Percentiles rank a stretch among this genome's conserved stretches.
These are phyloP conservation scores for Russula sp. DNA, from an alignment of 768 basidiomycete species.

Conservation along the genomic window DNA sequence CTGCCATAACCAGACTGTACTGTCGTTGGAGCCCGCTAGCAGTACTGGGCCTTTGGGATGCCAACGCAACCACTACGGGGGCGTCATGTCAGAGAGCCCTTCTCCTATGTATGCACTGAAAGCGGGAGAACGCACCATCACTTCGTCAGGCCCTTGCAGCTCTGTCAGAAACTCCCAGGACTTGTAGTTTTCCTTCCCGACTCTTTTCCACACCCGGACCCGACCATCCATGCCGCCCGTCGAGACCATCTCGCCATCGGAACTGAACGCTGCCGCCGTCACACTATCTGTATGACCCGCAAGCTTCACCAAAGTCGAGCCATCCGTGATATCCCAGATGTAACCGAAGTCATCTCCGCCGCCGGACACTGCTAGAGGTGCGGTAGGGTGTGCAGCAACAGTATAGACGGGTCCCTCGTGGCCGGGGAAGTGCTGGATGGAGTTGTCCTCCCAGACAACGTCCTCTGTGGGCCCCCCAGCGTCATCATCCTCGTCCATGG, in stretches of 20 bases:
- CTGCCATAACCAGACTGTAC: constrained; percentile 97
- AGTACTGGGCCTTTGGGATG: constrained; percentile 90
- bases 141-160: constrained; percentile 91
- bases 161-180: constrained; percentile 94
- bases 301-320: constrained; percentile 74
- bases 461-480: constrained; percentile 27
- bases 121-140: constrained; percentile 57
- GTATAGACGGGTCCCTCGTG: constrained; percentile 81
- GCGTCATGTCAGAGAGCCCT: constrained; percentile 8
- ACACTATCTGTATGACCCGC: constrained; percentile 95
- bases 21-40: constrained; percentile 88
- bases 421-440: constrained; percentile 58
- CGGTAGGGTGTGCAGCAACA: constrained; percentile 75
- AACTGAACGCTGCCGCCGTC: constrained; percentile 67
- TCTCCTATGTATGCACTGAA: background rate
- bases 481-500: constrained; percentile 61
- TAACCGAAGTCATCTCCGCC: constrained; percentile 95
- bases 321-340: constrained; percentile 84
- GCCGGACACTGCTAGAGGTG: constrained; percentile 82
- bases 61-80: constrained; percentile 81
- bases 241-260: constrained; percentile 87
- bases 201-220: constrained; percentile 86
- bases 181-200: constrained; percentile 65
- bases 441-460: constrained; percentile 47
- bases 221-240: constrained; percentile 99